Base-by-base conservation (phyloP, 495 filamentous ascomycete species). In the Penicillium arizonense region DNA sequence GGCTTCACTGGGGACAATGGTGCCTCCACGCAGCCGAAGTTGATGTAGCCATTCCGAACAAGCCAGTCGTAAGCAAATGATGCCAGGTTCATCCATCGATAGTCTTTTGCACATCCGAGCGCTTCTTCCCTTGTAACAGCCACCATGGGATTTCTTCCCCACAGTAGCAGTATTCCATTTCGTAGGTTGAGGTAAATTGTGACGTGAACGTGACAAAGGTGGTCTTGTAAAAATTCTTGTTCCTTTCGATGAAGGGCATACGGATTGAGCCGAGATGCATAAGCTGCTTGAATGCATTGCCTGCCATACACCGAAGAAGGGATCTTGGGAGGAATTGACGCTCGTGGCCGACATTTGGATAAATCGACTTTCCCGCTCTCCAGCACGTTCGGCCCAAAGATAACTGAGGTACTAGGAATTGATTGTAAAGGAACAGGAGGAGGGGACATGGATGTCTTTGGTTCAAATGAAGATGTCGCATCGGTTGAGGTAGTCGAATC, bases 141-240 rank as follows among this genome's bases (percentile, higher is more conserved):
- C 37, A 96, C 87, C 62, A 95, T 84, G 1, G 94, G 90, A 68
- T 99, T 97, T 55, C 85, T 81, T 10, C 88, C 82, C 91, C 92
- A 99, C 34, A 97, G 74, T 47, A 95, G 81, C 24, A 99, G 72
- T 55, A 97, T 96, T 4, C 91, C 91, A 69, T 99, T 99, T 52
- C 94, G 80, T 52, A 99, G 96, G 69, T 96, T 97, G 28, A 99
- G 72, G 67, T 97, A 99, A n/a, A 88, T 87, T 9, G 94, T 96
- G 48, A 97, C 90, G 62, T 99, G 93, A 30, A 86, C 76, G 58
- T 89, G 86, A 64, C 86, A 95, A 51, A 99, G 83, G 67, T 94
- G 84, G 34, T 88, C 76, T 50, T 87, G 81, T 18, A 99, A 72
- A 44, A 91, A 80, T 53, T 80, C 67, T 65, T 96, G 91, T 64